phyloP scores from a whole-genome alignment of 345 rosid genomes.

The Eucalyptus pauciflora region DNA sequence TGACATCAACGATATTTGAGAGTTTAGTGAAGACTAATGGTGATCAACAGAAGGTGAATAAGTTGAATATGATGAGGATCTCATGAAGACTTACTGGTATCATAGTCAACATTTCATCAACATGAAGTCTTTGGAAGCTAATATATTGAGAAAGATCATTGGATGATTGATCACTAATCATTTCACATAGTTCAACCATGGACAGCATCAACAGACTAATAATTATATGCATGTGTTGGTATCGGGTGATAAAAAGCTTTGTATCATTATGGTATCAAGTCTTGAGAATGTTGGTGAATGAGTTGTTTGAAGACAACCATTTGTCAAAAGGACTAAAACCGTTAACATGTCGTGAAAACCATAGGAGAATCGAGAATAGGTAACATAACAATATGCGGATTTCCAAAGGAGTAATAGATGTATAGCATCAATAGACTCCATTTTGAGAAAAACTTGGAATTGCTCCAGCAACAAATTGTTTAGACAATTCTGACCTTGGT shows the following conservation, averaged over 20 bases:
- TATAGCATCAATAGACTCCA: not conserved
- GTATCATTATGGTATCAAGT: not conserved
- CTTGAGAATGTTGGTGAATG: not conserved
- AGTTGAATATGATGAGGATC: not conserved
- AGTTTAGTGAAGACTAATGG: not conserved
- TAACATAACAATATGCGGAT: not conserved
- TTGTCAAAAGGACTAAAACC: not conserved
- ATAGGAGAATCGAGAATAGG: not conserved
- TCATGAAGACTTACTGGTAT: not conserved
- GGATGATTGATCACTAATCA: not conserved
- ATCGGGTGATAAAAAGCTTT: not conserved
- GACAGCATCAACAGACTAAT: accelerated
- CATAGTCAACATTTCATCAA: not conserved
- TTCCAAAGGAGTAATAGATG: not conserved
- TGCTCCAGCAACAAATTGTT: not conserved
- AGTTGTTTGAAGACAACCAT: not conserved
- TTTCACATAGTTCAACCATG: not conserved
- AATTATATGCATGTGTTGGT: not conserved
- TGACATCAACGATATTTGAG: not conserved
- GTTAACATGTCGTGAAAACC: not conserved
- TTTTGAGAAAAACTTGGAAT: not conserved
- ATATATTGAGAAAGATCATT: too few relatives aligned
- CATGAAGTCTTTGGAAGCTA: not conserved
- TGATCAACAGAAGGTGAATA: not conserved
- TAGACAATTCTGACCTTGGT: not conserved